Percentiles rank a stretch among this genome's conserved stretches.
phyloP scores from a whole-genome alignment of 495 filamentous ascomycete species.

The Echria macrotheca region DNA sequence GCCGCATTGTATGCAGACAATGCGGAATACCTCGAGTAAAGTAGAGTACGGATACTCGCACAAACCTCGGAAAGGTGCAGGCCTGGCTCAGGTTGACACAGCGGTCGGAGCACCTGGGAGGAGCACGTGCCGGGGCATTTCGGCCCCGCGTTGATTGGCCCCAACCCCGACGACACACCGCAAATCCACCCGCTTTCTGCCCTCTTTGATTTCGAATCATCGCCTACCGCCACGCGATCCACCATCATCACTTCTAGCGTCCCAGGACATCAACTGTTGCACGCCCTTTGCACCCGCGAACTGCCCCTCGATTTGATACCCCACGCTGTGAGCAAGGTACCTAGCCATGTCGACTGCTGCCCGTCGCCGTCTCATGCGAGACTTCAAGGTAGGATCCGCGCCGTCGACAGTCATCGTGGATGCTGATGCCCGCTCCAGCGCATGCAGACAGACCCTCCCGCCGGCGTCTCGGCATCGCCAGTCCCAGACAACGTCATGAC shows the following conservation, averaged over 20 bases:
- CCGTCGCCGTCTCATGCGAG: conserved; percentile 91
- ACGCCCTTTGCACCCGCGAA: too few species aligned
- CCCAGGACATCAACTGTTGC: too few species aligned
- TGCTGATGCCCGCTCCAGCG: conserved; percentile 52
- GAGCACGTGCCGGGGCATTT: not conserved
- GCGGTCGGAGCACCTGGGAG: not conserved
- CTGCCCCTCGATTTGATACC: too few species aligned
- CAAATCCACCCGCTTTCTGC: not conserved
- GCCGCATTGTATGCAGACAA: too few species aligned
- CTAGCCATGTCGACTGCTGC: conserved; percentile 80
- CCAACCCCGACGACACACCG: not conserved
- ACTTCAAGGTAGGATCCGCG: conserved; percentile 75
- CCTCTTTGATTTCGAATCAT: conserved; percentile 10
- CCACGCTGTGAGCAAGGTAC: not conserved
- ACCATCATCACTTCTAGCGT: too few species aligned
- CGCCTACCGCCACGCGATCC: too few species aligned
- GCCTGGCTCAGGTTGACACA: too few species aligned
- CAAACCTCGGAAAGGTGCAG: too few species aligned
- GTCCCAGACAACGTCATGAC: conserved; percentile 99
- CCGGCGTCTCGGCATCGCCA: conserved; percentile 93
- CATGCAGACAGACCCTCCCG: conserved; percentile 98
- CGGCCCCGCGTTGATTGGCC: conserved; percentile 1
- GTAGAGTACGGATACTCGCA: too few species aligned
- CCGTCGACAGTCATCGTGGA: conserved; percentile 4
- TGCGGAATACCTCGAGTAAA: too few species aligned